Percentiles rank a stretch among this genome's conserved stretches.
phyloP scores from a whole-genome alignment of 495 filamentous ascomycete genomes.

The Penicillium coprophilum region DNA sequence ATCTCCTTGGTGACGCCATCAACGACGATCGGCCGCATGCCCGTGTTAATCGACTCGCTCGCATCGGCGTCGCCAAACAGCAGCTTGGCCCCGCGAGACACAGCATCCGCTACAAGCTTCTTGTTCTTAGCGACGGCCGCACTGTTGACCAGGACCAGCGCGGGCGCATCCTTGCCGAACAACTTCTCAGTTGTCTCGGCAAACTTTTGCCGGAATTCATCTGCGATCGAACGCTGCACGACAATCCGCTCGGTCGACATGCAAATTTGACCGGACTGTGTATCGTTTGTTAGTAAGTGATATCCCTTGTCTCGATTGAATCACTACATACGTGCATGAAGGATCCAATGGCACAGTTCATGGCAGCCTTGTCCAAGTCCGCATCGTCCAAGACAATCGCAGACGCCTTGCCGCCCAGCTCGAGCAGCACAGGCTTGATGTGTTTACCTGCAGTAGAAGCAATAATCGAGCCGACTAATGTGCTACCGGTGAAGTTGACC shows the following conservation, averaged over 20 bases:
- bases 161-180: conserved; percentile 50
- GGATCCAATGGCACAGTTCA: conserved; percentile 49
- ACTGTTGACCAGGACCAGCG: conserved; percentile 60
- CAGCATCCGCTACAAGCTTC: conserved; percentile 62
- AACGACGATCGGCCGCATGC: conserved; percentile 72
- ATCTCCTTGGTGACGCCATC: conserved; percentile 71
- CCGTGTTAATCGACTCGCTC: conserved; percentile 47
- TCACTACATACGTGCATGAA: conserved; percentile 50
- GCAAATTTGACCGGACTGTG: conserved; percentile 76
- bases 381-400: conserved; percentile 61
- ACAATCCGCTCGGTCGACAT: conserved; percentile 90
- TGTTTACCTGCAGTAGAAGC: conserved; percentile 54
- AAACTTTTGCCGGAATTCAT: conserved; percentile 63
- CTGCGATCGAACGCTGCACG: conserved; percentile 67
- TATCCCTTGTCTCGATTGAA: not conserved
- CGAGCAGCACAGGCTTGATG: conserved; percentile 61
- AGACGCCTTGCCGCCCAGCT: conserved; percentile 62
- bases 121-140: conserved; percentile 66
- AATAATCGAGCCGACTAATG: conserved; percentile 54
- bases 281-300: not conserved
- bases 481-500: conserved; percentile 63
- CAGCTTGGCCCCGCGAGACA: conserved; percentile 66
- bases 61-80: conserved; percentile 56
- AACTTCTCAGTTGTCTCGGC: conserved; percentile 40
- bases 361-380: conserved; percentile 55